Evolutionary conservation across 2,329 filamentous ascomycete species (phyloP).

Genomic region (Alternaria arborescens): DNA sequence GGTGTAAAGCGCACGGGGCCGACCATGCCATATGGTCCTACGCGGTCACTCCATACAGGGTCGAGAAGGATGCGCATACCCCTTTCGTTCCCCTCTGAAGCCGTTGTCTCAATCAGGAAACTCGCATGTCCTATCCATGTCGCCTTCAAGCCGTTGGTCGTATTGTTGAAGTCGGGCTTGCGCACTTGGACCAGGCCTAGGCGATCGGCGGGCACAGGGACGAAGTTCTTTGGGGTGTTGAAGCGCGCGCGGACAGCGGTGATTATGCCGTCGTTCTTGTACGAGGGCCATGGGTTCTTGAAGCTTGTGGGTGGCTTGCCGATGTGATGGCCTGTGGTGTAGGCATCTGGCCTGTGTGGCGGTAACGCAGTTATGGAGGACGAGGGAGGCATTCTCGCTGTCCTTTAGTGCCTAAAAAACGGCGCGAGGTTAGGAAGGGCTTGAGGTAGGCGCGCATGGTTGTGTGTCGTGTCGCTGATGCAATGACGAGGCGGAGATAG

Average conservation of each 20-base stretch:
- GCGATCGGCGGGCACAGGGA: conserved; percentile 55
- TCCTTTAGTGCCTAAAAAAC: conserved; percentile 25
- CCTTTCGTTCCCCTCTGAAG: conserved; percentile 37
- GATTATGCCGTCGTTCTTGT: conserved; percentile 34
- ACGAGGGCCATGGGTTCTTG: conserved; percentile 61
- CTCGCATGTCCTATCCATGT: conserved; percentile 64
- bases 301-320: conserved; percentile 57
- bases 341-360: conserved; percentile 29
- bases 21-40: conserved; percentile 56
- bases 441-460: conserved; percentile 12
- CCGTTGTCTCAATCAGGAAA: conserved; percentile 58
- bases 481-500: conserved; percentile 27
- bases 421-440: not conserved
- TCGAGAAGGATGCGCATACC: conserved; percentile 61
- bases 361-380: conserved; percentile 25
- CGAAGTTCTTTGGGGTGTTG: conserved; percentile 53
- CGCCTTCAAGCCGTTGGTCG: conserved; percentile 49
- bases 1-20: conserved; percentile 63
- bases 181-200: conserved; percentile 54
- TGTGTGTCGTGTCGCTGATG: conserved; percentile 15
- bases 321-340: conserved; percentile 53
- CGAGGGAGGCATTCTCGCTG: conserved; percentile 26
- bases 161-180: conserved; percentile 52
- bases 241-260: conserved; percentile 50
- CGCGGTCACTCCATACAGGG: conserved; percentile 62